These are phyloP conservation scores for Alternaria postmessia DNA, from an alignment of 2,329 filamentous ascomycete species.

Conservation along the genomic window DNA sequence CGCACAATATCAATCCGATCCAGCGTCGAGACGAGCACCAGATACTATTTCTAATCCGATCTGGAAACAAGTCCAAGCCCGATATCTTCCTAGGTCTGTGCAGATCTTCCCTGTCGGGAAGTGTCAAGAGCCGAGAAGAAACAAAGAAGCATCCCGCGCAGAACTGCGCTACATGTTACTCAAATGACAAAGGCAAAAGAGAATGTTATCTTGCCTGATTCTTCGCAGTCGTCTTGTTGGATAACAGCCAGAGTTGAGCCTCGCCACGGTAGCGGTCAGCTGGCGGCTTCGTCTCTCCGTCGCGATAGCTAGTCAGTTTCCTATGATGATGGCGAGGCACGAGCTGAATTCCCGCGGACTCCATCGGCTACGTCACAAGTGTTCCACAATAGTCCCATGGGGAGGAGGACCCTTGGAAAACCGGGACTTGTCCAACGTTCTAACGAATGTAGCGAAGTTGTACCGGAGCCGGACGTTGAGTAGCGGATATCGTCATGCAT, in stretches of 20 bases:
- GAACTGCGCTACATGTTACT: neutral
- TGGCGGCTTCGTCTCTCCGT: conserved; percentile 8
- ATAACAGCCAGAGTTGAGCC: neutral
- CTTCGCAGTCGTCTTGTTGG: conserved; percentile 1
- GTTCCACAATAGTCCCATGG: conserved; percentile 12
- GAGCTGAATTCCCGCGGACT: neutral
- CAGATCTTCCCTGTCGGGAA: conserved; percentile 19
- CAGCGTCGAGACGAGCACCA: conserved; percentile 17
- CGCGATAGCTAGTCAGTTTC: conserved; percentile 1
- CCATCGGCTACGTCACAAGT: conserved; percentile 9
- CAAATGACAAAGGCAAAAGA: neutral
- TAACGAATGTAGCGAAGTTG: neutral
- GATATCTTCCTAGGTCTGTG: conserved; percentile 15
- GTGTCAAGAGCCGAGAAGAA: conserved; percentile 12
- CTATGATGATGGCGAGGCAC: conserved; percentile 4
- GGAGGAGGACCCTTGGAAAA: conserved; percentile 3
- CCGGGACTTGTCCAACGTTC: neutral
- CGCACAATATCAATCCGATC: conserved; percentile 8
- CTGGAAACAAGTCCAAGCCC: conserved; percentile 15
- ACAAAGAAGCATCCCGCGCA: conserved; percentile 9
- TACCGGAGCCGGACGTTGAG: conserved; percentile 8
- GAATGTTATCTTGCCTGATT: conserved; percentile 1
- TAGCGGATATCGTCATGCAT: conserved; percentile 5
- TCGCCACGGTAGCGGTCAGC: conserved; percentile 7
- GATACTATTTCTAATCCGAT: conserved; percentile 8